A percentile compares a stretch with the other conserved stretches of the same genome.
phyloP scores from a whole-genome alignment of 1,139 yeast genomes.

The Candida glucosophila region DNA sequence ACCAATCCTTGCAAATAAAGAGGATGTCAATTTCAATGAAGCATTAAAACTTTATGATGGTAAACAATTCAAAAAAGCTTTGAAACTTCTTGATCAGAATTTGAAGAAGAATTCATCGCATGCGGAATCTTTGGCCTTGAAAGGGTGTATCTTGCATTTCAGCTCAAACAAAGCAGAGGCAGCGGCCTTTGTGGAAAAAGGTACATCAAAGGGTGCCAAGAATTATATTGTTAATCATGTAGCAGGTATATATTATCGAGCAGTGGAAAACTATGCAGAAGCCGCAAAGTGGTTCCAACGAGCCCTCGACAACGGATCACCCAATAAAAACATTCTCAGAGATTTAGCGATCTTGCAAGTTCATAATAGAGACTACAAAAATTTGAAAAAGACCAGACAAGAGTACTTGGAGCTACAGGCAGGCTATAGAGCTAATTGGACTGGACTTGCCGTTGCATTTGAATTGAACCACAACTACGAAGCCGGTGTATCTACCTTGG shows the following conservation, averaged over 20 bases:
- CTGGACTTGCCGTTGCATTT: conserved; percentile 80
- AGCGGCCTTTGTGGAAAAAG: conserved; percentile 50
- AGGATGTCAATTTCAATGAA: conserved; percentile 64
- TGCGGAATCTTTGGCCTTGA: conserved; percentile 77
- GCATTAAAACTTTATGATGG: conserved; percentile 78
- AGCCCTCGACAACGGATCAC: conserved; percentile 74
- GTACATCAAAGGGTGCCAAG: conserved; percentile 45
- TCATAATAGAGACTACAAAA: conserved; percentile 68
- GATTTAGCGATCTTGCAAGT: conserved; percentile 77
- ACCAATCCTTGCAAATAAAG: conserved; percentile 42
- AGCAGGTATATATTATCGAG: conserved; percentile 75
- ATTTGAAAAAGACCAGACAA: conserved; percentile 55
- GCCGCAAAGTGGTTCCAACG: conserved; percentile 75
- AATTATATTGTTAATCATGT: conserved; percentile 77
- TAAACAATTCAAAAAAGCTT: conserved; percentile 80
- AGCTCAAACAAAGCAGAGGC: conserved; percentile 58
- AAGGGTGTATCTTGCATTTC: conserved; percentile 58
- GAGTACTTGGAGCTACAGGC: conserved; percentile 67
- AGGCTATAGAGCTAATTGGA: conserved; percentile 89
- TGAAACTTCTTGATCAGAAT: conserved; percentile 67
- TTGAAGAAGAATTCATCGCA: conserved; percentile 70
- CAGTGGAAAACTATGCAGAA: conserved; percentile 59
- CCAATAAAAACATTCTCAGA: conserved; percentile 69
- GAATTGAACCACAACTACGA: conserved; percentile 61
- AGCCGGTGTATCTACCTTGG: conserved; percentile 63